Base-by-base conservation (phyloP, 73 alveolate species). In the Paramecium biaurelia region DNA sequence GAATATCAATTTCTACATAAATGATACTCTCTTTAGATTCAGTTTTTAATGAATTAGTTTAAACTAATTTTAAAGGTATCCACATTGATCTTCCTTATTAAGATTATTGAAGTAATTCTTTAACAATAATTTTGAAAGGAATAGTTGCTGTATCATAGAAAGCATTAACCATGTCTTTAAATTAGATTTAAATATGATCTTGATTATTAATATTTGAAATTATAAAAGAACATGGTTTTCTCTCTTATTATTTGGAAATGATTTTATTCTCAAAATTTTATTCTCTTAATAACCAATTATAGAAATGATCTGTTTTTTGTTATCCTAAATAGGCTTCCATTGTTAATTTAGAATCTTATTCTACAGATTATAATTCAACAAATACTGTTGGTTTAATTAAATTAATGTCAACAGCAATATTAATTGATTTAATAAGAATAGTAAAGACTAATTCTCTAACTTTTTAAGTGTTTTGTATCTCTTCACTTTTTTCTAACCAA, bases 401-500 rank as follows among this genome's bases (percentile, higher is more conserved):
- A 7, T 79, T 30, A 20, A 79, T 45, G 1, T 24, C 32, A 14
- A 42, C 90, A 18, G 32, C 74, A 21, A 79, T 47, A 79, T 79
- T 79, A 18, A 79, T 12, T 38, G 90, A 79, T 79, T 79, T 79
- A 14, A 79, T 30, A 14, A 37, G 47, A 0, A 79, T 21, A 1
- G 45, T 24, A 24, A 79, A 79, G 2, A 41, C 47, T 34, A 79
- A 79, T 24, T 38, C 42, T 21, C 56, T 79, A 0, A 79, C 90
- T 21, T 45, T 30, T 79, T 79, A 43, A 2, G 45, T 38, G 32
- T 79, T 21, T 47, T 43, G 12, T 20, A 43, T 79, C 43, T 79
- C 90, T 47, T 79, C 90, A 30, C 63, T 42, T 24, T 47, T 41
- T n/a, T 79, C 90, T 24, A 43, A 45, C 90, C 90, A 79, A 20